Conservation (phyloP, 2,329 filamentous ascomycete species). For the Biscogniauxia marginata region DNA sequence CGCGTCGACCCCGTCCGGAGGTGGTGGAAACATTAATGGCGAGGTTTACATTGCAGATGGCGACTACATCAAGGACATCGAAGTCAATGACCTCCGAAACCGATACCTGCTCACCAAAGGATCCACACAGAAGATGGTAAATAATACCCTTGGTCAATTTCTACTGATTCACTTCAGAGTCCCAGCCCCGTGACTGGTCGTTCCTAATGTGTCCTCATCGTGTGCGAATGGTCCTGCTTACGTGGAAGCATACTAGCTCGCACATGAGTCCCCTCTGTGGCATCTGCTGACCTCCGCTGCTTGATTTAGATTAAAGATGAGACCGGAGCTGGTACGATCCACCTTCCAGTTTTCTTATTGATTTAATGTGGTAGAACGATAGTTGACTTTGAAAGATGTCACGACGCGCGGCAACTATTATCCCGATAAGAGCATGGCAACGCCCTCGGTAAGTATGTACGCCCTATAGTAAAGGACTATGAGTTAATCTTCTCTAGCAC, state of each 20-base stretch:
- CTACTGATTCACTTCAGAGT: slow-evolving; percentile 61
- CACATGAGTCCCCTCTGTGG: slow-evolving; percentile 65
- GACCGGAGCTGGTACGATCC: slow-evolving; percentile 96
- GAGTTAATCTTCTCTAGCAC: slow-evolving; percentile 54
- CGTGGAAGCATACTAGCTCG: slow-evolving; percentile 64
- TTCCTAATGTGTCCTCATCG: slow-evolving; percentile 38
- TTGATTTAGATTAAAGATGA: slow-evolving; percentile 99
- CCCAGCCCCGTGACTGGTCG: slow-evolving; percentile 37
- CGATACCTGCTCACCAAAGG: slow-evolving; percentile 97
- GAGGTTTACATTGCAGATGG: slow-evolving; percentile 95
- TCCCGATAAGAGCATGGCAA: slow-evolving; percentile 97
- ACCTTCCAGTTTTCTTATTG: slow-evolving; percentile 49
- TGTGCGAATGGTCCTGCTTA: slow-evolving; percentile 69
- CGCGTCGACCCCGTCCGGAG: slow-evolving; percentile 31
- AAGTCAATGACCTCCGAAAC: slow-evolving; percentile 96
- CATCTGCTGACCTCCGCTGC: slow-evolving; percentile 90
- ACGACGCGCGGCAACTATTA: slow-evolving; percentile 96
- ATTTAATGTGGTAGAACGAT: slow-evolving; percentile 49
- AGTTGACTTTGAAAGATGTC: slow-evolving; percentile 82
- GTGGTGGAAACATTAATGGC: slow-evolving; percentile 65
- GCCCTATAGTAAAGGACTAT: neutral
- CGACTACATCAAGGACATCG: slow-evolving; percentile 98
- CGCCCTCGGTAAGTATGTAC: slow-evolving; percentile 69
- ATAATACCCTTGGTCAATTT: slow-evolving; percentile 66
- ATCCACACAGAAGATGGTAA: slow-evolving; percentile 99